Evolutionary conservation across 495 filamentous ascomycete species (phyloP).

Genomic region (Chaetomium tenue): DNA sequence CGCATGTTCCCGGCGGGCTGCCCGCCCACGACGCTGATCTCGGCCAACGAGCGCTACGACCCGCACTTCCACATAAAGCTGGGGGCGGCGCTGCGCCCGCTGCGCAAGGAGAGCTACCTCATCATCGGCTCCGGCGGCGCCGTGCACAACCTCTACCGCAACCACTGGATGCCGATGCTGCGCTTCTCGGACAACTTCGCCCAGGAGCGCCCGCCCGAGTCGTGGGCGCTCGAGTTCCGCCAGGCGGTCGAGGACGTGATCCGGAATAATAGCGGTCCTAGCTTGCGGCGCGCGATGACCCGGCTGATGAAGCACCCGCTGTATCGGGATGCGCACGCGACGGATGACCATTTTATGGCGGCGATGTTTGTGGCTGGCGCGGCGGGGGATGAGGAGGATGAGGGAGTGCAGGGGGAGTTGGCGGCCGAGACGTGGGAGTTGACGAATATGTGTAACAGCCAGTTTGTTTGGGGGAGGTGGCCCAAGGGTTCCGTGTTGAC

Average conservation of each 20-base stretch:
- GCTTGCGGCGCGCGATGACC: no score
- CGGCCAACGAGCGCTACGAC: slow-evolving; percentile 58
- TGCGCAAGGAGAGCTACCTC: slow-evolving; percentile 34
- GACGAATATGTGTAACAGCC: slow-evolving; percentile 63
- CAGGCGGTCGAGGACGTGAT: no score
- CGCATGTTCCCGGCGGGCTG: slow-evolving; percentile 59
- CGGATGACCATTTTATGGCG: no score
- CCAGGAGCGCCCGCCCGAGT: slow-evolving; percentile 49
- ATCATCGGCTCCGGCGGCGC: slow-evolving; percentile 61
- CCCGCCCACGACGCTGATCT: slow-evolving; percentile 59
- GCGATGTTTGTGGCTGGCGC: slow-evolving; percentile 53
- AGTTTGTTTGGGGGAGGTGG: slow-evolving; percentile 51
- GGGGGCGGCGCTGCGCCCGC: slow-evolving; percentile 50
- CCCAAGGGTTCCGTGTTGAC: neutral
- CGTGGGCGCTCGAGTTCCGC: no score
- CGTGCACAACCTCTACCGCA: slow-evolving; percentile 64
- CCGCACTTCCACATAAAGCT: slow-evolving; percentile 60
- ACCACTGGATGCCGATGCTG: slow-evolving; percentile 60
- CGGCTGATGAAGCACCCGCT: no score
- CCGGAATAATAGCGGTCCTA: no score
- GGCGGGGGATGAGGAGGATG: slow-evolving; percentile 44
- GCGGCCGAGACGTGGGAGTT: slow-evolving; percentile 63
- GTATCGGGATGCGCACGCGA: no score
- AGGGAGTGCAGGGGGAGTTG: slow-evolving; percentile 41
- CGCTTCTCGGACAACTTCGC: slow-evolving; percentile 60